Evolutionary conservation across 345 rosid species (phyloP).

Genomic region (Arabidopsis suecica): DNA sequence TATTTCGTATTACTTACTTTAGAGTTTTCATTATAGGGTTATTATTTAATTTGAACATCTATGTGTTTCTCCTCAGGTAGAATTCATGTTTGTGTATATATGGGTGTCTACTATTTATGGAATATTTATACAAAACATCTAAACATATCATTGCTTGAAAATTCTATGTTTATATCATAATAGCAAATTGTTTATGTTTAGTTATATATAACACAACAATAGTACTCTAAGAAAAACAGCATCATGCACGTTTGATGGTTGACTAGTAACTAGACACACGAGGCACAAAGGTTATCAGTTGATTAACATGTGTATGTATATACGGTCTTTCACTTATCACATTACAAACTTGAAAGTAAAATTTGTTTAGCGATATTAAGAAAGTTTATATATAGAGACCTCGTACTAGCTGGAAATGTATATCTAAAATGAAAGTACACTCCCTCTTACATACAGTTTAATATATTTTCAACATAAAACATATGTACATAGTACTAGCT

Average conservation of each 20-base stretch:
- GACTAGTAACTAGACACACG: slow-evolving; percentile 36
- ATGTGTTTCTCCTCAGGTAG: slow-evolving; percentile 21
- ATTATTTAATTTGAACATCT: background rate
- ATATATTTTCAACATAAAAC: too few species aligned
- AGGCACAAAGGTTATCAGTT: background rate
- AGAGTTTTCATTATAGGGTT: too few species aligned
- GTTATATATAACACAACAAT: slow-evolving; percentile 24
- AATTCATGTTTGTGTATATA: slow-evolving; percentile 28
- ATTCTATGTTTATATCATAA: slow-evolving; percentile 25
- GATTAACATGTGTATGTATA: background rate
- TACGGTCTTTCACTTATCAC: slow-evolving; percentile 1
- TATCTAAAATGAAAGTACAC: background rate
- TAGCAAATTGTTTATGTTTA: slow-evolving; percentile 12
- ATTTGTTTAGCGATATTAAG: background rate
- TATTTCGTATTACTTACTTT: background rate
- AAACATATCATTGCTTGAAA: slow-evolving; percentile 4
- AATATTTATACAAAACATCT: slow-evolving; percentile 9
- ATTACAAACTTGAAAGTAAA: background rate
- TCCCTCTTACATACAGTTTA: too few species aligned
- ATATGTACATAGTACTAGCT: too few species aligned
- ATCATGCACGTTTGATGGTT: slow-evolving; percentile 18
- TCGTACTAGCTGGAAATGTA: background rate
- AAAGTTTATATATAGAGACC: background rate
- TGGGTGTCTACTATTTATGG: slow-evolving; percentile 27
- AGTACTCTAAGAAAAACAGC: background rate